A percentile compares a stretch with the other conserved stretches of the same genome.
Evolutionary conservation across 148 eudicot genomes (phyloP).

Genomic region (Hydrangea macrophylla): DNA sequence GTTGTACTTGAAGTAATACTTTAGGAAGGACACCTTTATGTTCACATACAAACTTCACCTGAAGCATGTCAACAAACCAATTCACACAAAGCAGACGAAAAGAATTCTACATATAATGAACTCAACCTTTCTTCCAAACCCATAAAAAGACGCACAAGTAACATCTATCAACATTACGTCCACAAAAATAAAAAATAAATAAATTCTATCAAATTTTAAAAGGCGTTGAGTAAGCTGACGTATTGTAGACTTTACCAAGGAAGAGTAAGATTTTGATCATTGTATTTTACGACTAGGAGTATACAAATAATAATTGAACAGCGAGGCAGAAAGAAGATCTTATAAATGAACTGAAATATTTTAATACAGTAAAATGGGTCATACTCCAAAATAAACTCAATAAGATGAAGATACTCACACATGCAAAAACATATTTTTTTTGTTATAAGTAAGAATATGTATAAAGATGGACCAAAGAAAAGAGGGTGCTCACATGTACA

Average conservation of each 20-base stretch:
- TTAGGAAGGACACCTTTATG: constrained; percentile 88
- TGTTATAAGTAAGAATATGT: no score
- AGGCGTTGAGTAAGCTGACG: not conserved
- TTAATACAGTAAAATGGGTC: not conserved
- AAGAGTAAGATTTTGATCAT: not conserved
- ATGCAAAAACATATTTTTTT: no score
- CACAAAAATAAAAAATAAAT: no score
- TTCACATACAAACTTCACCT: constrained; percentile 69
- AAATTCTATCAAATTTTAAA: not conserved
- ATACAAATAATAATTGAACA: not conserved
- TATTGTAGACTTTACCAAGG: not conserved
- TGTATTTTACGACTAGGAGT: not conserved
- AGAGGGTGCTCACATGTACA: no score
- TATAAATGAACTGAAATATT: not conserved
- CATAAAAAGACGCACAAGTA: not conserved
- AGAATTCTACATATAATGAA: not conserved
- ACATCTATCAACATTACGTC: not conserved
- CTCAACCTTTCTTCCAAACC: not conserved
- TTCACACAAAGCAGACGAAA: not conserved
- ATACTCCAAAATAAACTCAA: not conserved
- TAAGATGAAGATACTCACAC: not conserved
- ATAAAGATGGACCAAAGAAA: no score
- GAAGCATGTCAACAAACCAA: constrained; percentile 22
- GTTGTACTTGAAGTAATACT: constrained; percentile 65
- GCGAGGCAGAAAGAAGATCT: not conserved